Base-by-base conservation (phyloP, 495 filamentous ascomycete species). In the Astrocystis sublimbata region DNA sequence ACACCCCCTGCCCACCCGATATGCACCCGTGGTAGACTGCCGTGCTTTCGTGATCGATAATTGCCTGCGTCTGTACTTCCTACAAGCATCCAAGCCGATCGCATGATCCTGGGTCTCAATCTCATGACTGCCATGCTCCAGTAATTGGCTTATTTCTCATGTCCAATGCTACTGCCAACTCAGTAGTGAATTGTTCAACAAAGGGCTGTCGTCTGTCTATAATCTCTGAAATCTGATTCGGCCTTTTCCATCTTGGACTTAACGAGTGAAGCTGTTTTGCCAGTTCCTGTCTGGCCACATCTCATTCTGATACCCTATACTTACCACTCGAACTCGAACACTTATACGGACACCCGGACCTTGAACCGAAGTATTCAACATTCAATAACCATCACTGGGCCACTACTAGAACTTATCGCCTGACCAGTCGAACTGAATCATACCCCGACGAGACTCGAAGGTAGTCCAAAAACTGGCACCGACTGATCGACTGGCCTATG, bases 401-500 rank as follows among this genome's bases (percentile, higher is more conserved):
- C 3, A 13, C 41, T 17, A n/a, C n/a, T 26, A 30, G 21, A 38
- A 12, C 33, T 13, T 17, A 28, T 38, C 12, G 1, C 19, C 19
- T 19, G 8, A 19, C 28, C 6, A 6, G n/a, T 26, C n/a, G 30
- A 40, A 24, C 56, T 40, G 40, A 54, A 40, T 62, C 19, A 43
- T 54, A 51, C 35, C 19, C 17, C n/a, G 24, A 19, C 36, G 31
- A n/a, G n/a, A n/a, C n/a, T n/a, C n/a, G n/a, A n/a, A n/a, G n/a
- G n/a, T n/a, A n/a, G n/a, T n/a, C 35, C 21, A 23, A 36, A 26
- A 2, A 21, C 26, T 7, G 28, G 55, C 49, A 12, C 19, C 10
- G 21, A 33, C 46, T 49, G 31, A 47, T 46, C 49, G 30, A 61
- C 28, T 12, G 31, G 38, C 59, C 26, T 61, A 61, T 54, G 59